Conservation (phyloP, 192 early-diverging fungal species). For the Phycomyces nitens region DNA sequence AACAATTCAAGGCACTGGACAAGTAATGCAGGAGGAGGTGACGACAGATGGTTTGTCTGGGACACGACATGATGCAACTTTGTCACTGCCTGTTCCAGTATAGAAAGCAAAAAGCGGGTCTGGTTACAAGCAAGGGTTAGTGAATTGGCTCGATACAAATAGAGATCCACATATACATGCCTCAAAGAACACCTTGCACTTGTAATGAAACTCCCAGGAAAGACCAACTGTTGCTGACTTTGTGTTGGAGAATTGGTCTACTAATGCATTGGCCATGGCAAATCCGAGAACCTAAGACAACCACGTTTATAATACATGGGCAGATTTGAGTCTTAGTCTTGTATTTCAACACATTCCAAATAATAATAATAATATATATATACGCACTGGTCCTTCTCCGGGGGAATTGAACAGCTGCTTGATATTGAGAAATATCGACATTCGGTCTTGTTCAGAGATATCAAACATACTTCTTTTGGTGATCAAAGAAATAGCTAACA, state of each 20-base stretch:
- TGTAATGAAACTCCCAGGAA: conserved; percentile 64
- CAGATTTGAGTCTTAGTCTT: too few species aligned
- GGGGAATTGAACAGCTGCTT: conserved; percentile 44
- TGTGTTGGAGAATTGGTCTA: conserved; percentile 64
- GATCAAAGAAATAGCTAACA: conserved; percentile 57
- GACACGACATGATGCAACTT: conserved; percentile 5
- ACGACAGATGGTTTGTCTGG: conserved; percentile 7
- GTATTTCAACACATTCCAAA: too few species aligned
- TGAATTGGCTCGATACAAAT: too few species aligned
- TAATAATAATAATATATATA: not conserved
- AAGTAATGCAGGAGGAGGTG: conserved; percentile 32
- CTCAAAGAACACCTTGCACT: conserved; percentile 61
- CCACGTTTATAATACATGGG: too few species aligned
- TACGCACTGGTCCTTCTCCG: conserved; percentile 25
- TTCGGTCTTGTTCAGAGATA: conserved; percentile 45
- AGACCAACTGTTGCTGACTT: conserved; percentile 60
- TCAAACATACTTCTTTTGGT: conserved; percentile 66
- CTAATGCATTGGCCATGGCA: conserved; percentile 46
- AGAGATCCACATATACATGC: conserved; percentile 33
- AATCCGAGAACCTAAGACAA: conserved; percentile 46
- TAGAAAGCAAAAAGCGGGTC: conserved; percentile 1
- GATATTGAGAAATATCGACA: conserved; percentile 53
- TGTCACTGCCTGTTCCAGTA: conserved; percentile 17
- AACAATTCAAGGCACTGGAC: conserved; percentile 25
- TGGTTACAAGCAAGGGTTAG: not conserved